Evolutionary conservation across 768 basidiomycete genomes (phyloP), one percentile per base, ranked within the genome.

Genomic region (Lactarius quietus): DNA sequence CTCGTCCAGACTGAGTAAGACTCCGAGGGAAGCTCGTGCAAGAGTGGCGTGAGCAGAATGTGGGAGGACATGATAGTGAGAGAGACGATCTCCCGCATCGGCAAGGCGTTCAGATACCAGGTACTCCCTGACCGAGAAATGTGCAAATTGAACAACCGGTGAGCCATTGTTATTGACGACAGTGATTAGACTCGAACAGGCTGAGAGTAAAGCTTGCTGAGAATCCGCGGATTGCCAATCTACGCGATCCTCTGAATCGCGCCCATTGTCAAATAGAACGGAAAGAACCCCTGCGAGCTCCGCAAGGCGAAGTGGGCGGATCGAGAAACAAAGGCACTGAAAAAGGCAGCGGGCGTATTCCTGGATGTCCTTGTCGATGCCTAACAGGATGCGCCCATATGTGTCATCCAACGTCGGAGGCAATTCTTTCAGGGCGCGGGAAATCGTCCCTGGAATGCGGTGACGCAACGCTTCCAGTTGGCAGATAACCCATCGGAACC

Each of bases 51-150:
- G 64, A 2, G 64, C 51, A 3, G 38, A 35, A 1, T 8, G 15
- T 3, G 28, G 43, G 39, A 29, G 35, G n/a, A 65, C 15, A 23
- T 57, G 26, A 54, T 43, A 62, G 20, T 9, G 4, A 18, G 64
- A 61, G 28, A 45, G 43, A 28, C 23, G 10, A 0, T 10, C 5
- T 2, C 6, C 28, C 6, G 48, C 26, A 1, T 14, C 17, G 6
- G 38, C 33, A 41, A 65, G 64, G 12, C 59, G 64, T 7, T 38
- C 33, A 0, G 64, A 65, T 10, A 29, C 26, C 33, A 65, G 41
- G 8, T 57, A 65, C 9, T 65, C 64, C 23, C 56, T 65, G 17
- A 65, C 64, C 2, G 64, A 48, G 35, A 61, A 54, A 55, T 65
- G 64, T 6, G 57, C 17, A 26, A 29, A 63, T 56, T 57, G 62